phyloP scores from a whole-genome alignment of 768 basidiomycete genomes.

The Mycena alexandri region DNA sequence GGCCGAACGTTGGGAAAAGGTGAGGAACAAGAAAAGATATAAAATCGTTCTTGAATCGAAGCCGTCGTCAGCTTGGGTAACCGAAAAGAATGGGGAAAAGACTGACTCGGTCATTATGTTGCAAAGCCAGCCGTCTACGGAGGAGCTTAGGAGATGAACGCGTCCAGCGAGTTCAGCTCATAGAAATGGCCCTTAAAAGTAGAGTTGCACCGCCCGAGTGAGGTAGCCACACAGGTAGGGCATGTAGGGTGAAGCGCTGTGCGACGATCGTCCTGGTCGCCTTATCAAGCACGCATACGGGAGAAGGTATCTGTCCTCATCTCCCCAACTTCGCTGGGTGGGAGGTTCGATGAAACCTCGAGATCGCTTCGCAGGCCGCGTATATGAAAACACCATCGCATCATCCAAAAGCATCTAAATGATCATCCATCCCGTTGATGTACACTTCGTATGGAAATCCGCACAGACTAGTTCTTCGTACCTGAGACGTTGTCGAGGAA shows the following conservation, averaged over 20 bases:
- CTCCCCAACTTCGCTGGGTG: constrained; percentile 17
- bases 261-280: not conserved
- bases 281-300: constrained; percentile 8
- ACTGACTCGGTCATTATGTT: constrained; percentile 16
- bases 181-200: not conserved
- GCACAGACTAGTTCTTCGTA: not conserved
- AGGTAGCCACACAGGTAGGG: constrained; percentile 11
- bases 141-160: constrained; percentile 1
- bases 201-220: constrained; percentile 18
- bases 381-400: constrained; percentile 23
- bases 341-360: constrained; percentile 2
- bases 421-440: constrained; percentile 20
- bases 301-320: not conserved
- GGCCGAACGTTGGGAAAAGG: constrained; percentile 6
- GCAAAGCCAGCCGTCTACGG: not conserved
- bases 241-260: not conserved
- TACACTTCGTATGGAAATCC: not conserved
- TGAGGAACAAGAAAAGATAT: not conserved
- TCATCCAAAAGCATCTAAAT: constrained; percentile 28
- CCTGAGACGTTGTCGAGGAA: no score
- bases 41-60: not conserved
- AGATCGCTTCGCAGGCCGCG: not conserved
- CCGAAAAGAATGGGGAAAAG: not conserved
- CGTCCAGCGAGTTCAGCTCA: constrained; percentile 1
- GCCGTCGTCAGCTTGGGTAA: not conserved